A percentile compares a stretch with the other conserved stretches of the same genome.
Conservation (phyloP, 371 early-diverging fungal genomes). For the Haplosporangium sp. region DNA sequence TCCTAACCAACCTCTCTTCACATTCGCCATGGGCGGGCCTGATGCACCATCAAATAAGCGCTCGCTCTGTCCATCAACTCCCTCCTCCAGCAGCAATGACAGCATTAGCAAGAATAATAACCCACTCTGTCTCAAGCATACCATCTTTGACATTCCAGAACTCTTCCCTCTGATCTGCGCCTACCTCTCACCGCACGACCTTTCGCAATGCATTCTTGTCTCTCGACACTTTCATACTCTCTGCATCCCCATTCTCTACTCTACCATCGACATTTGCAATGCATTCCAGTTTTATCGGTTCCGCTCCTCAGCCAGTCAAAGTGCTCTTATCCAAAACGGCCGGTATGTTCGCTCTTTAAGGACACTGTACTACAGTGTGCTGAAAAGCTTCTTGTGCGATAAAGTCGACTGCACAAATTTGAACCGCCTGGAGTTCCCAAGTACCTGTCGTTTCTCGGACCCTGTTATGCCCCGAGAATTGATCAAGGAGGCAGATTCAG, state of each 20-base stretch:
- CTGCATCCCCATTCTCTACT: constrained; percentile 25
- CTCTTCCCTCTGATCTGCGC: constrained; percentile 19
- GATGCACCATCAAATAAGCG: no score
- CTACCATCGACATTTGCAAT: constrained; percentile 12
- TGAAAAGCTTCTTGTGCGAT: constrained; percentile 2
- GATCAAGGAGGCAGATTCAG: not conserved
- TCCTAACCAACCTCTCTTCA: no score
- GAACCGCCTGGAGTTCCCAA: constrained; percentile 21
- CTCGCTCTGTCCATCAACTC: not conserved
- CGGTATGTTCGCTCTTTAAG: constrained; percentile 17
- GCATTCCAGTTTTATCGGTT: constrained; percentile 24
- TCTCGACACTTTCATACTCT: constrained; percentile 14
- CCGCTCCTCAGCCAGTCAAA: not conserved
- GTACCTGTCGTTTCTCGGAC: constrained; percentile 13
- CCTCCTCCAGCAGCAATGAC: not conserved
- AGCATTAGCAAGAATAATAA: not conserved
- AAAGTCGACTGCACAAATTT: constrained; percentile 12
- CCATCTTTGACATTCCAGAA: constrained; percentile 38
- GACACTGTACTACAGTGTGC: constrained; percentile 17
- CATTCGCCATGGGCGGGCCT: no score
- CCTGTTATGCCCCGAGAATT: constrained; percentile 15
- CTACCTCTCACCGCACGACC: constrained; percentile 20
- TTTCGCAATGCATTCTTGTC: constrained; percentile 16
- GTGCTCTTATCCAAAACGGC: constrained; percentile 11
- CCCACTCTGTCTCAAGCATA: not conserved